phyloP scores from a whole-genome alignment of 1,284 basidiomycete species.

The Porphyrellus sp. region DNA sequence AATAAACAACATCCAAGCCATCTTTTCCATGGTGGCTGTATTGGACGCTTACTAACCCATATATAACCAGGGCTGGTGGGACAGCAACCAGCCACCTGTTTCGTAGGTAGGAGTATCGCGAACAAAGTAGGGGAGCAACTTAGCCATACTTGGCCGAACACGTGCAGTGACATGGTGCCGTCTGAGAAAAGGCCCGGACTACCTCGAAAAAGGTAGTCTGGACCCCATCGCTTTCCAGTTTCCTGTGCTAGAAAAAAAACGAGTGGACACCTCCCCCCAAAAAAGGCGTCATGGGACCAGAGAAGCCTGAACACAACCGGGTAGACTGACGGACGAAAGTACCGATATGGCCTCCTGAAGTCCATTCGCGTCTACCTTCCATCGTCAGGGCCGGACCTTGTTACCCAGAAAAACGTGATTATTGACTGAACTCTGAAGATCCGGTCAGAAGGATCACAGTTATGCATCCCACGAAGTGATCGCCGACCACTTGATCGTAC shows the following conservation, averaged over 20 bases:
- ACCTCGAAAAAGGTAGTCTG: slow-evolving; percentile 99
- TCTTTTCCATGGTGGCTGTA: slow-evolving; percentile 73
- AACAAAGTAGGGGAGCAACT: slow-evolving; percentile 1
- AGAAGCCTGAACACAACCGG: slow-evolving; percentile 90
- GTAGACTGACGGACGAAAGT: slow-evolving; percentile 97
- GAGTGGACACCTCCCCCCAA: slow-evolving; percentile 7
- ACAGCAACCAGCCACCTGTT: slow-evolving; percentile 89
- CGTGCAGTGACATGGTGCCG: slow-evolving; percentile 93
- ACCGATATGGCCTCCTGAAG: slow-evolving; percentile 93
- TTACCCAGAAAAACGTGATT: slow-evolving; percentile 1
- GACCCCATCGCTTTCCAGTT: slow-evolving; percentile 96
- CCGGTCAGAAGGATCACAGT: slow-evolving; percentile 64
- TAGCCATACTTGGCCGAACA: slow-evolving; percentile 89
- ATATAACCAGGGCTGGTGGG: slow-evolving; percentile 90
- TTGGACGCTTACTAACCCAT: slow-evolving; percentile 85
- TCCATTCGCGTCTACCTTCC: slow-evolving; percentile 97
- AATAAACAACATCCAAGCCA: slow-evolving; percentile 92
- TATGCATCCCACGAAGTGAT: slow-evolving; percentile 94
- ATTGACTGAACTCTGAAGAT: slow-evolving; percentile 15
- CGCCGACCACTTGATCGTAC: slow-evolving; percentile 97
- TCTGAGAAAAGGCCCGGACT: slow-evolving; percentile 95
- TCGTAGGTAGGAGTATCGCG: slow-evolving; percentile 58
- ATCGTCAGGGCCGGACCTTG: slow-evolving; percentile 86
- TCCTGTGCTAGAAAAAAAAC: slow-evolving; percentile 65
- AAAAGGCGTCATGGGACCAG: slow-evolving; percentile 5